Base-by-base conservation (phyloP, 192 early-diverging fungal genomes). In the Chytriomyces hyalinus region DNA sequence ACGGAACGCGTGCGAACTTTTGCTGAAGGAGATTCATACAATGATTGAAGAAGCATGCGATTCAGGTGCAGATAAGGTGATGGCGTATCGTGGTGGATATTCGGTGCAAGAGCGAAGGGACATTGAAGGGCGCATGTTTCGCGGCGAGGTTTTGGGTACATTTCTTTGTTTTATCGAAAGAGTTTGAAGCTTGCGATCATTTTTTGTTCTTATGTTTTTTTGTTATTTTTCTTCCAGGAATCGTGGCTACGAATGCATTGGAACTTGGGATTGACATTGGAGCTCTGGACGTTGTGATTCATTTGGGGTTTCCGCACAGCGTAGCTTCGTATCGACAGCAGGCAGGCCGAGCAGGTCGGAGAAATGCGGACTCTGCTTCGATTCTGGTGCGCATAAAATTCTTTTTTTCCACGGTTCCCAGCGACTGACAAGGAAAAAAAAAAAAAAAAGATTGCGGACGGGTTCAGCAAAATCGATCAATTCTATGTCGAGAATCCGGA, bases 241-340 rank as follows among this genome's bases (percentile, higher is more conserved):
- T 94, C 28, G 81, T 94, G 1, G 87, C 92, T 5, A 95, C 94
- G 48, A 94, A 89, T 61, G 94, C 94, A 0, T 82, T 96, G 45
- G 94, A 96, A 69, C 83, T 96, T 1, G 94, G 94, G 5, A 87
- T 96, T 7, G 93, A 96, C 76, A 92, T 94, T 63, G 94, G 94
- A 10, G 67, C 78, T 20, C 61, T 81, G 77, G 93, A 94, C 76
- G 91, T 85, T 9, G 93, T 94, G 3, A 9, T 96, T 0, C 93
- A 93, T 82, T 60, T 93, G 6, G 93, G 93, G 1, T 86, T 92
- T 28, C 94, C 94, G 3, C 85, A 81, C 80, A 85, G 68, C n/a
- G 57, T 83, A 24, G 83, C 87, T 13, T 86, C 84, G 11, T 87
- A 83, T 51, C 88, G 88, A 78, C 93, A 96, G 75, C 94, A 96